Evolutionary conservation across 768 basidiomycete species (phyloP), one percentile per base, ranked within the genome.

Genomic region (Termitomyces titanicus): DNA sequence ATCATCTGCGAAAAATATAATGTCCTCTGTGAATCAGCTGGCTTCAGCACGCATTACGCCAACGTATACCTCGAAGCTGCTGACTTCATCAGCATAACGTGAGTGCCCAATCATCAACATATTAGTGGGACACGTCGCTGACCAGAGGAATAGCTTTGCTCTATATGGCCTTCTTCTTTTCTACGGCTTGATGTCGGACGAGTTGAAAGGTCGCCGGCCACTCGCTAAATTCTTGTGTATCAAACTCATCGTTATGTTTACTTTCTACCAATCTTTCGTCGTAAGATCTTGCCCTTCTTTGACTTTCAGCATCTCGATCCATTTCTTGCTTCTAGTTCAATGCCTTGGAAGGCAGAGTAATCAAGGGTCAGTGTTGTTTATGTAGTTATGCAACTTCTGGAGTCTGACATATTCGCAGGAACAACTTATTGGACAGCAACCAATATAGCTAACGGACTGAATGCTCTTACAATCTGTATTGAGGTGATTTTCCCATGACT

Each of bases 191-290:
- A 91, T 85, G 47, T 81, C 85, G 55, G 85, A 89, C 17, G 93
- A 94, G 61, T 80, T 96, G n/a, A 72, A 64, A 52, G 90, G 86
- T 33, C 79, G 83, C 17, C 78, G 86, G 25, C 94, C 93, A 25
- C 72, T 94, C 27, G 82, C 86, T 24, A 95, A 95, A 74, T 96
- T 96, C 68, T 66, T 95, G 57, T 74, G 83, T 3, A 94, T 96
- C 74, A 95, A 95, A 69, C 72, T 90, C 29, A 88, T 92, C 46
- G 88, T 93, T 42, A 85, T 93, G 82, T 84, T 89, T 67, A 93
- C 92, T 0, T 94, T 91, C 69, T 96, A 94, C 68, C 94, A 94
- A 64, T 77, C 80, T 1, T 88, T 92, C 63, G 69, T 91, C 48
- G 86, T 88, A 63, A 51, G 85, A 72, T 15, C 11, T 17, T 39